Evolutionary conservation across 2,329 filamentous ascomycete species (phyloP), one percentile per base, ranked within the genome.

Genomic region (Scytalidium sp.): DNA sequence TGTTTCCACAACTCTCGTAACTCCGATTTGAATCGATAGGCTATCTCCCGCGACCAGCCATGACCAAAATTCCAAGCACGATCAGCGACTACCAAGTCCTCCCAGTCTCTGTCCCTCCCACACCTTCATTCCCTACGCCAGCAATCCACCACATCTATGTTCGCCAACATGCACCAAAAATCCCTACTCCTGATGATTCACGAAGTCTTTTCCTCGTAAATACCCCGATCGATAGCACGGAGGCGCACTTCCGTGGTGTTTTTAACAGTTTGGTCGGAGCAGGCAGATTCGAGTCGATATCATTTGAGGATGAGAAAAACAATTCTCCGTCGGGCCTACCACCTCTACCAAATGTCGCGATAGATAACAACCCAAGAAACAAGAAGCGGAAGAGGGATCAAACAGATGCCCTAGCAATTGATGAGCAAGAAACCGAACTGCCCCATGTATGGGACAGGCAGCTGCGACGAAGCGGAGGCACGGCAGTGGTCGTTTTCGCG

Each of bases 151-250:
- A 92, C 70, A 75, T 97, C 61, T 96, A 96, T 72, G 72, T 97
- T 49, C 89, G 90, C 57, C 83, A 83, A 49, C 92, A 97, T 69
- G 79, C 85, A 42, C 91, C 93, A 53, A 90, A 87, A 70, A 79
- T 88, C 39, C 83, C 88, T 13, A 87, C 87, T 7, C 75, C 80
- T 48, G 80, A 88, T 67, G 87, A 93, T 60, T 74, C 82, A 15
- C 85, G 92, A 59, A 91, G 88, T 53, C 78, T 99, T 17, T 99
- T 96, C 70, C 66, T 96, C n/a, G 88, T 92, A 56, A 97, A 99
- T 62, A 73, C 95, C 1, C 94, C 94, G 6, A 76, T 87, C 55
- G 92, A 97, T 64, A 85, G 90, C 51, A 95, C 90, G 3, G 85
- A 90, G 50, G 68, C 75, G 1, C 88, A 92, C 60, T 77, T 97